Conservation (phyloP, 2,329 filamentous ascomycete species). For the Macrophomina tecta region DNA sequence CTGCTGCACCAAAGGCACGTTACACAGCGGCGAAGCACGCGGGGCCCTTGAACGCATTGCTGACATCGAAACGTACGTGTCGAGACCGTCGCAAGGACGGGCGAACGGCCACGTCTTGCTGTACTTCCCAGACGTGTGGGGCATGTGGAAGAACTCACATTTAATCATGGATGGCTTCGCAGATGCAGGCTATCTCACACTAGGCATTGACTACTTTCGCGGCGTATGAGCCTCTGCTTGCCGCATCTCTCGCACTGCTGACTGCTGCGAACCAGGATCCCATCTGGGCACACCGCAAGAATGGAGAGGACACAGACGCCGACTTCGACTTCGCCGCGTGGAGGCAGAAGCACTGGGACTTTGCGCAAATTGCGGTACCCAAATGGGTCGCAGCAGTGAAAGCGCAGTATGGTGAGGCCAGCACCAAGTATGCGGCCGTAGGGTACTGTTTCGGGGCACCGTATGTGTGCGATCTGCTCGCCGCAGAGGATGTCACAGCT, state of each 20-base stretch:
- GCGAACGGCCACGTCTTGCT: conserved; percentile 52
- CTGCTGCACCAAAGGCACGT: conserved; percentile 49
- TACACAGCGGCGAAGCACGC: conserved; percentile 48
- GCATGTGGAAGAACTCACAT: conserved; percentile 51
- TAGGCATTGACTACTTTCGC: conserved; percentile 55
- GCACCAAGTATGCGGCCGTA: conserved; percentile 49
- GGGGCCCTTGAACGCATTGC: conserved; percentile 44
- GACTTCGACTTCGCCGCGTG: conserved; percentile 57
- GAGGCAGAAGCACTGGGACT: conserved; percentile 54
- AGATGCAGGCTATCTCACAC: conserved; percentile 50
- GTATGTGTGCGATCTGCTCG: conserved; percentile 53
- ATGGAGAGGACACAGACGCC: conserved; percentile 32
- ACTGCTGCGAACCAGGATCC: conserved; percentile 44
- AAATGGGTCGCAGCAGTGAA: conserved; percentile 52
- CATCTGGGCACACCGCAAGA: conserved; percentile 49
- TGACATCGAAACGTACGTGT: conserved; percentile 49
- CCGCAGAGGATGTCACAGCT: conserved; percentile 44
- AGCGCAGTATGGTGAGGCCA: conserved; percentile 41
- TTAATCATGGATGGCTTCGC: conserved; percentile 57
- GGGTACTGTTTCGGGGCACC: conserved; percentile 51
- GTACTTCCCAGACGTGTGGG: conserved; percentile 56
- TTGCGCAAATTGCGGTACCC: conserved; percentile 52
- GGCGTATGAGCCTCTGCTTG: conserved; percentile 41
- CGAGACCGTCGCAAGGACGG: conserved; percentile 35
- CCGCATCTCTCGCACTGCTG: background rate